phyloP scores from a whole-genome alignment of 352 stramenopile genomes.

The Chrysophaeum taylorii region DNA sequence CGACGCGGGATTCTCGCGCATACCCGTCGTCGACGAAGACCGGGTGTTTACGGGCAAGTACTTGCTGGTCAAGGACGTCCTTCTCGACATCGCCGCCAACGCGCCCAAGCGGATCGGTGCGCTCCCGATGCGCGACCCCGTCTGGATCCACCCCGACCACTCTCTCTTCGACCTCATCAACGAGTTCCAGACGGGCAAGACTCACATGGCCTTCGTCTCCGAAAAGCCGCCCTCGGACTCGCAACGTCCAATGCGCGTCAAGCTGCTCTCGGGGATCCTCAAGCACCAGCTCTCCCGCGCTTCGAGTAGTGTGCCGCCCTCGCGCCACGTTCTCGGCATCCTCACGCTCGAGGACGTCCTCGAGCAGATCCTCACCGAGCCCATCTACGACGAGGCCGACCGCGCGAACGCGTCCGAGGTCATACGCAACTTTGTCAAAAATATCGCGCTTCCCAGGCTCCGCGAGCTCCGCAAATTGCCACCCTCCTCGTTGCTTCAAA shows the following conservation, averaged over 20 bases:
- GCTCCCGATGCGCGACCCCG: constrained; percentile 52
- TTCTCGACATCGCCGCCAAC: constrained; percentile 54
- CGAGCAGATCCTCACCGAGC: constrained; percentile 63
- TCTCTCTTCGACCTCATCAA: constrained; percentile 75
- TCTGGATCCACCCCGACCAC: constrained; percentile 61
- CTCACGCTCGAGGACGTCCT: constrained; percentile 74
- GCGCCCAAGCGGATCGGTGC: constrained; percentile 37
- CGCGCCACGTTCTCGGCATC: constrained; percentile 38
- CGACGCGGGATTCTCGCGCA: constrained; percentile 62
- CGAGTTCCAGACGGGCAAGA: constrained; percentile 72
- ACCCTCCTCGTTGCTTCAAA: too few species aligned
- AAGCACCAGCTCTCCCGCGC: constrained; percentile 43
- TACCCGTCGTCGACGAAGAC: constrained; percentile 74
- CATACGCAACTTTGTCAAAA: not conserved
- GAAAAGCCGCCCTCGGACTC: constrained; percentile 40
- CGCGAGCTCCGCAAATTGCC: too few species aligned
- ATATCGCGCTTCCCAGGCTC: too few species aligned
- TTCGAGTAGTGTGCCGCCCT: constrained; percentile 38
- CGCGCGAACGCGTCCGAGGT: not conserved
- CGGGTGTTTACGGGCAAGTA: too few species aligned
- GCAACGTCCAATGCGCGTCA: constrained; percentile 37
- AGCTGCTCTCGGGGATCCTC: constrained; percentile 37
- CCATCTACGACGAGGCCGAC: constrained; percentile 65
- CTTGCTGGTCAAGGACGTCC: constrained; percentile 63
- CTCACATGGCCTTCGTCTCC: constrained; percentile 65